phyloP scores from a whole-genome alignment of 2,329 filamentous ascomycete species.

The Orbilia brochopaga region DNA sequence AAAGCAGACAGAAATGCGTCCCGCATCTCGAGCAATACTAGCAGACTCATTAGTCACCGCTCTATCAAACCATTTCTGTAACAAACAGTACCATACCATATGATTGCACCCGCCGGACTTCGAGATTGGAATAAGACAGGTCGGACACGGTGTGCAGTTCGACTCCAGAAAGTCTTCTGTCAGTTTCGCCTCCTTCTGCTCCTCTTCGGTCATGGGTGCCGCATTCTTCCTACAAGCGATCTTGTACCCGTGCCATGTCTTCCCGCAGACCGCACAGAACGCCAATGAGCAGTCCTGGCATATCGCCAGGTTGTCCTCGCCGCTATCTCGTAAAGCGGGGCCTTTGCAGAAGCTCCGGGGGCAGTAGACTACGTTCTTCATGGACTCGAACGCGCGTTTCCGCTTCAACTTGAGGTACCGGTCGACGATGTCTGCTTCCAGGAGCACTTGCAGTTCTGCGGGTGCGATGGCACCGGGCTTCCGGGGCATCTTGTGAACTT shows the following conservation, averaged over 20 bases:
- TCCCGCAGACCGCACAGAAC: conserved; percentile 77
- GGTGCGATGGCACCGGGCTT: conserved; percentile 53
- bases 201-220: conserved; percentile 64
- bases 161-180: conserved; percentile 80
- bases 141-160: conserved; percentile 87
- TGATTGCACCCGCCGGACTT: conserved; percentile 96
- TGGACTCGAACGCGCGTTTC: conserved; percentile 88
- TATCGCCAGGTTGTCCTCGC: conserved; percentile 70
- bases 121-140: conserved; percentile 81
- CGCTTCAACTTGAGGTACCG: conserved; percentile 90
- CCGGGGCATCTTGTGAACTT: conserved; percentile 40
- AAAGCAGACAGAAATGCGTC: conserved; percentile 94
- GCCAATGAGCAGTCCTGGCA: conserved; percentile 90
- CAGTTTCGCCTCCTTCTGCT: conserved; percentile 83
- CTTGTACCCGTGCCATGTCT: conserved; percentile 92
- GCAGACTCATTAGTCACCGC: not conserved
- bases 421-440: conserved; percentile 74
- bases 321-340: conserved; percentile 65
- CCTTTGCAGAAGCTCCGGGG: conserved; percentile 91
- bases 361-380: conserved; percentile 91
- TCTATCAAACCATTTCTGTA: not conserved
- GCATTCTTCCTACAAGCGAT: conserved; percentile 71
- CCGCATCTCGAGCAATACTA: conserved; percentile 65
- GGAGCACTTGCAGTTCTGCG: conserved; percentile 63
- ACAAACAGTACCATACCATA: conserved; percentile 75